Evolutionary conservation across 116 monocot species (phyloP), one percentile per base, ranked within the genome.

Genomic region (Iris pallida): DNA sequence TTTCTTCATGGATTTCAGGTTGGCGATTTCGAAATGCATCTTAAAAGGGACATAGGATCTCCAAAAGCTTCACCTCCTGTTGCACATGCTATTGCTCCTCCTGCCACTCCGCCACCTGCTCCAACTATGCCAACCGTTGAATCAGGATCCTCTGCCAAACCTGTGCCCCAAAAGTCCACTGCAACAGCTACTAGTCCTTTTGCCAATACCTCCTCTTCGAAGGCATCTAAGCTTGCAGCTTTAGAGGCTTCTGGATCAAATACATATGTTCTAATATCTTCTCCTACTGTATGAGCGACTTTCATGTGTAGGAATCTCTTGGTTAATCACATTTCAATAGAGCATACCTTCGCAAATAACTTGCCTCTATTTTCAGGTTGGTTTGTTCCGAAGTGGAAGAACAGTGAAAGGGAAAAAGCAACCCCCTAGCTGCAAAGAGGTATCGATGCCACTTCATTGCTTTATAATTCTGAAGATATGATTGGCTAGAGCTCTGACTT

Each of bases 21-120:
- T 68, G 94, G 94, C 4, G 67, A 81, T 15, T 95, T 88, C 64
- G 90, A 90, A 75, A 83, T 90, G 90, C 85, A 90, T 80, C 63
- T 95, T 51, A 90, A 76, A 68, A 85, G 94, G 71, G 57, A 82
- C 47, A 57, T 85, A 8, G 85, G 71, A 66, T 73, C 72, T 9
- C 66, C 69, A 20, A 78, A 48, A 68, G n/a, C 71, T 44, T 55
- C 77, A 15, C 17, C 55, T 68, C 51, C 68, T 45, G 12, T 69
- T 69, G 43, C 45, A 59, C 67, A 49, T 51, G 5, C 46, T 66
- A 20, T 7, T 66, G 66, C 77, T 51, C 85, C 88, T 43, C 85
- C 90, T 18, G 78, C 77, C 18, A 79, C 68, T 12, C 83, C 85
- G 30, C 85, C 90, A 42, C 87, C 87, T 11, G 76, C 81, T 64